Evolutionary conservation across 768 basidiomycete genomes (phyloP).

Genomic region (Lactarius tabidus): DNA sequence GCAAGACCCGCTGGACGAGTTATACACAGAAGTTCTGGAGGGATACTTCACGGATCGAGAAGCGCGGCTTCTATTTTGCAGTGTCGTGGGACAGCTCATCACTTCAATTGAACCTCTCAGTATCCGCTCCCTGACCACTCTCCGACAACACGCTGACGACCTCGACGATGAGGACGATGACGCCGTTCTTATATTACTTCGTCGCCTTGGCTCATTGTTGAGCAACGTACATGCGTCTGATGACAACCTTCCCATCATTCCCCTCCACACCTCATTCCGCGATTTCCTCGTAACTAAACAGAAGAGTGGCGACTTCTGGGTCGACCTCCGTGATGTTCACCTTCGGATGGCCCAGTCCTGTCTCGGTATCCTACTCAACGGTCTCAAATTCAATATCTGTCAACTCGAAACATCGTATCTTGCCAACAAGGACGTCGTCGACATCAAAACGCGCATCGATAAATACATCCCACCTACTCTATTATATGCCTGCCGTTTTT

Average conservation of each 20-base stretch:
- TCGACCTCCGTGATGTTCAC: not conserved
- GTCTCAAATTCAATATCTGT: not conserved
- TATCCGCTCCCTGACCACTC: not conserved
- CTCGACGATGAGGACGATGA: not conserved
- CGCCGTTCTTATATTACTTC: not conserved
- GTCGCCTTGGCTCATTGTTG: not conserved
- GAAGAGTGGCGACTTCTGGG: not conserved
- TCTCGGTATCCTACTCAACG: not conserved
- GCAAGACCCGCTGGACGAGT: not conserved
- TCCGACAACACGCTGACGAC: not conserved
- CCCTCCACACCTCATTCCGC: not conserved
- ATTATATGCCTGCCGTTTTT: not conserved
- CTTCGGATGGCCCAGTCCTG: not conserved
- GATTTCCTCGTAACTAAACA: not conserved
- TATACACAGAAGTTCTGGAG: not conserved
- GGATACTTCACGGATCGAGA: not conserved
- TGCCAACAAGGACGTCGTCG: not conserved
- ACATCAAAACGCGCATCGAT: not conserved
- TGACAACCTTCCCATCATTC: not conserved
- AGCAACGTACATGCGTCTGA: not conserved
- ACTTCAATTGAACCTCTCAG: not conserved
- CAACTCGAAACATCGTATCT: not conserved
- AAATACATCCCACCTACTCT: not conserved
- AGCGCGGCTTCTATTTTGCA: not conserved
- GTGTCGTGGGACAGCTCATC: constrained; percentile 1